Percentiles rank a stretch among this genome's conserved stretches.
phyloP scores from a whole-genome alignment of 2,329 filamentous ascomycete species.

The Boeremia exigua region DNA sequence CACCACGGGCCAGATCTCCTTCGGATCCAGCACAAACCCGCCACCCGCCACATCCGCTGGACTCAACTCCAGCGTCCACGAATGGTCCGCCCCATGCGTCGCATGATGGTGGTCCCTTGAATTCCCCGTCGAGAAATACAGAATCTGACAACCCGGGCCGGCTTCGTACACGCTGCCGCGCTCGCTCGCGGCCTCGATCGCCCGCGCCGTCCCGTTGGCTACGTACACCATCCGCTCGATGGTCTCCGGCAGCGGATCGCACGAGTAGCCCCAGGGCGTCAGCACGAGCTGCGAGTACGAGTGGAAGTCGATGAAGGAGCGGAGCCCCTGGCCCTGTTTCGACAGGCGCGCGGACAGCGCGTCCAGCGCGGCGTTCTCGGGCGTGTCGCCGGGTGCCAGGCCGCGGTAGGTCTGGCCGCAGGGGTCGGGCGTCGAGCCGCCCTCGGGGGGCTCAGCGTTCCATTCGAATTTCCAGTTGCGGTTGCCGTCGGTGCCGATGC shows the following conservation, averaged over 20 bases:
- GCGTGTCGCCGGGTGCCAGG: slow-evolving; percentile 37
- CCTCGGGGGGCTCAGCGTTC: slow-evolving; percentile 35
- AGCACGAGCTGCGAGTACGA: slow-evolving; percentile 67
- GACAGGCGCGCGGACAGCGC: slow-evolving; percentile 51
- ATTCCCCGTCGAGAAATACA: slow-evolving; percentile 61
- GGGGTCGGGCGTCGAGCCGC: slow-evolving; percentile 35
- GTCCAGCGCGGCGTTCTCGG: slow-evolving; percentile 50
- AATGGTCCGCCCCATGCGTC: slow-evolving; percentile 49
- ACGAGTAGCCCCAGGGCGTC: slow-evolving; percentile 61
- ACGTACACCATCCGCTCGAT: slow-evolving; percentile 53
- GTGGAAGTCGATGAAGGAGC: slow-evolving; percentile 70
- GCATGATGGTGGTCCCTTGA: slow-evolving; percentile 53
- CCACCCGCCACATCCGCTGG: slow-evolving; percentile 50
- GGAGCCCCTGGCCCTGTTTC: slow-evolving; percentile 54
- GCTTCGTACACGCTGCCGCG: slow-evolving; percentile 44
- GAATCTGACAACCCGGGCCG: slow-evolving; percentile 62
- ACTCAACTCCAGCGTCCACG: slow-evolving; percentile 56
- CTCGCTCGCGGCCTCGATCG: slow-evolving; percentile 55
- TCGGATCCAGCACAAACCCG: slow-evolving; percentile 57
- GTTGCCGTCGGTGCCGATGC: slow-evolving; percentile 44
- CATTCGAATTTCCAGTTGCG: slow-evolving; percentile 45
- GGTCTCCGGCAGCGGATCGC: slow-evolving; percentile 52
- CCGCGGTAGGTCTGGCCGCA: slow-evolving; percentile 45
- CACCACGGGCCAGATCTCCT: slow-evolving; percentile 54
- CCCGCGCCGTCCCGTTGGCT: slow-evolving; percentile 36